Base-by-base conservation (phyloP, 2,329 filamentous ascomycete species). In the Diplodia intermedia region DNA sequence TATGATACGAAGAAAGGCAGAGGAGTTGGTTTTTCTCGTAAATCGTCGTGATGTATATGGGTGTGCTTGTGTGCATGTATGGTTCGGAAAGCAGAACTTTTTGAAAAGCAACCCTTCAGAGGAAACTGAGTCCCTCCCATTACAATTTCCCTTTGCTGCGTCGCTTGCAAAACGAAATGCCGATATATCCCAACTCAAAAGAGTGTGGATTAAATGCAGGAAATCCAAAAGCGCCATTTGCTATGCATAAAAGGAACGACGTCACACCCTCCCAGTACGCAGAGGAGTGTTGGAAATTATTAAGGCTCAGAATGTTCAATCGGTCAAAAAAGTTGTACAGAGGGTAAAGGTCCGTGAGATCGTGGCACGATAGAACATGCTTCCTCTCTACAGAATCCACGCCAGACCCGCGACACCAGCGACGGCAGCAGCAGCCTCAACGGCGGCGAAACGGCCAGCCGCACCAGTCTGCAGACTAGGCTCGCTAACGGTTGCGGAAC, bases 391-490 rank as follows among this genome's bases (percentile, higher is more conserved):
- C 38, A 81, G 63, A 36, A 78, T 72, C 54, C 75, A 75, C 3
- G 74, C 76, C 36, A 79, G 73, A 15, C 79, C 75, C 3, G 77
- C 68, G 7, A 73, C 72, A 23, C 73, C 80, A 18, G 77, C 69
- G 23, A 79, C 70, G 1, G 76, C 71, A 2, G 77, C 75, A 7
- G 76, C 66, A 50, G 74, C 77, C 31, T 73, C 72, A 6, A 70
- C 71, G 47, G 71, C 71, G 18, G 43, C 43, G 69, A 23, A 15
- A 38, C 73, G 67, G 23, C 71, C 70, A 49, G 71, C 71, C 5
- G 69, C 70, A 53, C 76, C 75, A 7, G 75, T 78, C 71, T 83
- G 81, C 61, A 83, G 72, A 4, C 76, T 74, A 0, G 81, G 80
- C 43, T 71, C 72, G 11, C 72, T 74, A 5, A 62, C 43, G 6